Evolutionary conservation across 139 green algal genomes (phyloP).

Genomic region (Tetradesmus lagerheimii): DNA sequence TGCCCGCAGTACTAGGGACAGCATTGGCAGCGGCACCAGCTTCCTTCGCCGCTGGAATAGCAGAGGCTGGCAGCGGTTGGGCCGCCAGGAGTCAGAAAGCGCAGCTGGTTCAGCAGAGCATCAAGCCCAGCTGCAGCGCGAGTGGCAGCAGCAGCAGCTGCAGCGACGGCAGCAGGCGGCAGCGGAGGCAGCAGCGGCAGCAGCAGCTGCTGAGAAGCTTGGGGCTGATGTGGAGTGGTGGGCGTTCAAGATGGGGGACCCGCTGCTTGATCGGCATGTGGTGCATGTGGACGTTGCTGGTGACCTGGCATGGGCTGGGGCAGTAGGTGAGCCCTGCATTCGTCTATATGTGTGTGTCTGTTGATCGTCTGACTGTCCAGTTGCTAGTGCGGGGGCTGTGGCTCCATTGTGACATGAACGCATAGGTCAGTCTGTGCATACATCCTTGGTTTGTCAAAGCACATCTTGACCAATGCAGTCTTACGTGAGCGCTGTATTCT

Average conservation of each 20-base stretch:
- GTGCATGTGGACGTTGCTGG: conserved; percentile 28
- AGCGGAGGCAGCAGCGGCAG: conserved; percentile 7
- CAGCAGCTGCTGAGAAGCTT: conserved; percentile 27
- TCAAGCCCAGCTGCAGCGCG: conserved; percentile 9
- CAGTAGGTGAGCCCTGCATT: conserved; percentile 2
- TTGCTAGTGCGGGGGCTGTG: no score
- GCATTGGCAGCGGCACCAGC: neutral
- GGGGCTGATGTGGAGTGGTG: conserved; percentile 43
- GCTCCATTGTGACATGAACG: no score
- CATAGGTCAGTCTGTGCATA: no score
- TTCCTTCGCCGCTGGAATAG: neutral
- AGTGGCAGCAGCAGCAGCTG: conserved; percentile 5
- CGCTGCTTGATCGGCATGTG: conserved; percentile 43
- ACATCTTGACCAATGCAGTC: no score
- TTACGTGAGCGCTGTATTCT: no score
- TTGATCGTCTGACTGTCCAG: no score
- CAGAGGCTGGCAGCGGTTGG: neutral
- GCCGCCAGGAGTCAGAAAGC: neutral
- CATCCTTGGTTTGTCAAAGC: no score
- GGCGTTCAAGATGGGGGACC: conserved; percentile 40
- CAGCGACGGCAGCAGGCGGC: neutral
- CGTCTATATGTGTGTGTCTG: no score
- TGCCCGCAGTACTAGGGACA: neutral
- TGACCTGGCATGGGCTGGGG: conserved; percentile 32
- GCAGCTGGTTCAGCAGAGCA: neutral